Conservation (phyloP, 306 rosid genomes). For the Oxytropis ochrocephala region DNA sequence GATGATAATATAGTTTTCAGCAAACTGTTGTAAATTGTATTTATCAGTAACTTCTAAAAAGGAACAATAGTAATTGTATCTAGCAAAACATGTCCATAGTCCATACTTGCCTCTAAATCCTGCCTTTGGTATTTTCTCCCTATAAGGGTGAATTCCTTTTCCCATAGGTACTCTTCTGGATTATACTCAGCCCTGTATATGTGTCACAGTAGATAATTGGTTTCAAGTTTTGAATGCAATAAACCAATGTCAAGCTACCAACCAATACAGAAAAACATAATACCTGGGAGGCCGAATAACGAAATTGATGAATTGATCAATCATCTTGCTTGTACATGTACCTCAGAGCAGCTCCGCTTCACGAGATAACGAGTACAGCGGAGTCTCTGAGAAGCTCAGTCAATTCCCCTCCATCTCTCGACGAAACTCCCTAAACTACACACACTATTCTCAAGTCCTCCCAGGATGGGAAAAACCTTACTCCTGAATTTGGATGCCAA, state of each 20-base stretch:
- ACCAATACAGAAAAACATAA: not conserved
- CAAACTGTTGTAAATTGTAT: slow-evolving; percentile 10
- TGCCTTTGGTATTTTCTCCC: slow-evolving; percentile 77
- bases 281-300: slow-evolving; percentile 99
- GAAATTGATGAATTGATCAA: slow-evolving; percentile 88
- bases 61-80: not conserved
- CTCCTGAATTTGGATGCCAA: slow-evolving; percentile 1
- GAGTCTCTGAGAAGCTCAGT: slow-evolving; percentile 32
- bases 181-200: slow-evolving; percentile 80
- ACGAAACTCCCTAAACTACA: not conserved
- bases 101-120: slow-evolving; percentile 99
- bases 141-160: slow-evolving; percentile 74
- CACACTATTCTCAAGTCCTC: slow-evolving; percentile 17
- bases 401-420: slow-evolving; percentile 20
- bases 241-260: not conserved
- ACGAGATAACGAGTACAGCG: slow-evolving; percentile 25
- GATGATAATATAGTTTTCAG: slow-evolving; percentile 21
- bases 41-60: slow-evolving; percentile 6
- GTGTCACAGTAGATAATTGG: slow-evolving; percentile 21
- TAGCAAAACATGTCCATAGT: slow-evolving; percentile 51
- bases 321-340: slow-evolving; percentile 52
- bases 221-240: slow-evolving; percentile 11
- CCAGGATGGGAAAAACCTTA: not conserved
- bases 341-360: slow-evolving; percentile 49
- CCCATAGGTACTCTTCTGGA: slow-evolving; percentile 97